These are phyloP conservation scores for Globisporangium cylindrosporum DNA, from an alignment of 352 stramenopile species.

Conservation along the genomic window DNA sequence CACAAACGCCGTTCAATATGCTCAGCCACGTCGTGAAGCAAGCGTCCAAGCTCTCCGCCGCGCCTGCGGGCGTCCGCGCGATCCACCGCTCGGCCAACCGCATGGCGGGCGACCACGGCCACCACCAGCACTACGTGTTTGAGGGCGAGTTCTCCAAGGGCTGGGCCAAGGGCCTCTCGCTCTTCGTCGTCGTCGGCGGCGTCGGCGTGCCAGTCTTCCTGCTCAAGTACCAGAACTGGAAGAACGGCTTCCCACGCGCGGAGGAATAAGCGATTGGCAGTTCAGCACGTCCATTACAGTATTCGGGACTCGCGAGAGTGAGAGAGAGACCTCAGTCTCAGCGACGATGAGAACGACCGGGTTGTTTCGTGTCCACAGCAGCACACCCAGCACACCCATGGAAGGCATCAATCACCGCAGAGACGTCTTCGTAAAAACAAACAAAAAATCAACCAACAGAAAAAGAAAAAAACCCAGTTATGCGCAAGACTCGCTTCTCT, in stretches of 20 bases:
- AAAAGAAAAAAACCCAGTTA: constrained; percentile 10
- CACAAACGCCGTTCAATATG: constrained; percentile 22
- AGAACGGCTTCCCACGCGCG: constrained; percentile 81
- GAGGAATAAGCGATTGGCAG: constrained; percentile 43
- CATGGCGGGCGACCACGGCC: constrained; percentile 68
- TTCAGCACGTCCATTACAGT: constrained; percentile 7
- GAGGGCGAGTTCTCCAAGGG: constrained; percentile 80
- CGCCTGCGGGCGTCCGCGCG: constrained; percentile 43
- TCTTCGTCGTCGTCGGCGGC: constrained; percentile 68
- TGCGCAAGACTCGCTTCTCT: not conserved
- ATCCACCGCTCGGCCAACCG: constrained; percentile 78
- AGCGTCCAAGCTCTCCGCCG: constrained; percentile 55
- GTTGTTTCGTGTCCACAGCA: not conserved
- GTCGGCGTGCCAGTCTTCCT: constrained; percentile 57
- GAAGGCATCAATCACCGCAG: not conserved
- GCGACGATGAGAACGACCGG: not conserved
- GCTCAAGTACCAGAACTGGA: constrained; percentile 88
- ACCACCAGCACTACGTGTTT: constrained; percentile 86
- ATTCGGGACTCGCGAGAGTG: constrained; percentile 6
- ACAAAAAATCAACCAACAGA: constrained; percentile 6
- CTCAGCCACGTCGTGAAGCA: constrained; percentile 69
- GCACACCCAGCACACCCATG: not conserved
- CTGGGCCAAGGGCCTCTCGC: constrained; percentile 48
- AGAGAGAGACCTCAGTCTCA: not conserved
- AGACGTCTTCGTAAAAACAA: constrained; percentile 2